Percentiles rank a stretch among this genome's conserved stretches.
Evolutionary conservation across 352 stramenopile species (phyloP).

Genomic region (Phytopythium oedochilum): DNA sequence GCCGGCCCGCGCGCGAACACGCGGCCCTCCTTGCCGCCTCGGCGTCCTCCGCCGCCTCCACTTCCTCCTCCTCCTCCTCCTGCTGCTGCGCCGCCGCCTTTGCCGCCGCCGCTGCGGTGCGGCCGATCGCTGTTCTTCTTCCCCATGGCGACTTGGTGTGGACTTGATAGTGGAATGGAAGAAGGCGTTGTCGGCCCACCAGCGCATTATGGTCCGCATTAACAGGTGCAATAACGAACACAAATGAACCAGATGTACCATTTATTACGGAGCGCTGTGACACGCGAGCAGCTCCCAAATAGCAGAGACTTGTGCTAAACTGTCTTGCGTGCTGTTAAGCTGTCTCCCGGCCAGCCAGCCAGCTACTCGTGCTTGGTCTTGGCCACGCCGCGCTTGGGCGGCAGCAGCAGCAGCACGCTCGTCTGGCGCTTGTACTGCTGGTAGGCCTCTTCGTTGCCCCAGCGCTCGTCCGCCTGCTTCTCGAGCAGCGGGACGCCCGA

Average conservation of each 20-base stretch:
- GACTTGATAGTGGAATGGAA: neutral
- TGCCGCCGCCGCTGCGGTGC: neutral
- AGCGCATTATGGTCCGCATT: neutral
- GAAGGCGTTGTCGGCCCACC: neutral
- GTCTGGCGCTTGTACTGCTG: constrained; percentile 68
- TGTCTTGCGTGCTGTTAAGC: too few species aligned
- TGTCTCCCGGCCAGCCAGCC: too few species aligned
- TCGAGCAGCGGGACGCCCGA: constrained; percentile 77
- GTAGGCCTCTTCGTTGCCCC: constrained; percentile 51
- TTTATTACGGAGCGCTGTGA: neutral
- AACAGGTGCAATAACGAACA: neutral
- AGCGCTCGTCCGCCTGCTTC: constrained; percentile 60
- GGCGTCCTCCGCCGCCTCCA: neutral
- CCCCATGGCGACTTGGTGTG: constrained; percentile 11
- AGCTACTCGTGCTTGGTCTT: constrained; percentile 3
- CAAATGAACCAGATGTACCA: neutral
- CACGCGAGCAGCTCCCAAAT: too few species aligned
- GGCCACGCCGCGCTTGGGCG: constrained; percentile 7
- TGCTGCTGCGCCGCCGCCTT: constrained; percentile 1
- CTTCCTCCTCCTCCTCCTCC: constrained; percentile 6
- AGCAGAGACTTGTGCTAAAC: too few species aligned
- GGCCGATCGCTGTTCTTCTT: constrained; percentile 21
- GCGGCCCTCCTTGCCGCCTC: neutral
- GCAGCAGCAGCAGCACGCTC: constrained; percentile 44
- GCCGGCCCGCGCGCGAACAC: neutral